Evolutionary conservation across 169 alveolate species (phyloP).

Genomic region (Plasmodium ovale): DNA sequence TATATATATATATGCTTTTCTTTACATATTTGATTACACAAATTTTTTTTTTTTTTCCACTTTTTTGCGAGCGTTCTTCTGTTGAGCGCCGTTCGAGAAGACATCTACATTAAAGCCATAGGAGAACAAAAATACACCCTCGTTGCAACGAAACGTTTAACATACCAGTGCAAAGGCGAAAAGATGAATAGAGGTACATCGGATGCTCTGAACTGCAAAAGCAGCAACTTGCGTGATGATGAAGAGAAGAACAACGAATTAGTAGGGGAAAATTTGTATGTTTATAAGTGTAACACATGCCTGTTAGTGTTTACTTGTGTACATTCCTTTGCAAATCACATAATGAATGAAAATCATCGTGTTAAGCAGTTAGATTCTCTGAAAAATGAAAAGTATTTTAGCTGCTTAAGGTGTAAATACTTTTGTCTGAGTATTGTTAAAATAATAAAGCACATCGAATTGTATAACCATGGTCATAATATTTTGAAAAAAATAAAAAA

Average conservation of each 20-base stretch:
- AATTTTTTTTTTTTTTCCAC: too few species aligned
- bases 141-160: too few species aligned
- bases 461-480: constrained; percentile 64
- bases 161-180: not conserved
- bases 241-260: constrained; percentile 25
- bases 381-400: constrained; percentile 50
- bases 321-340: constrained; percentile 43
- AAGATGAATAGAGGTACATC: not conserved
- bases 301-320: constrained; percentile 64
- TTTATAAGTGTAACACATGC: constrained; percentile 51
- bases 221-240: not conserved
- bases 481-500: constrained; percentile 69
- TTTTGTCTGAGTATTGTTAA: constrained; percentile 59
- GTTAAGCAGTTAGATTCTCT: constrained; percentile 57
- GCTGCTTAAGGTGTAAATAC: constrained; percentile 69
- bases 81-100: too few species aligned
- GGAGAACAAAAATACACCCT: too few species aligned
- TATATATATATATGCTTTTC: too few species aligned
- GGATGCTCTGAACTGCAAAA: constrained; percentile 2
- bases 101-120: too few species aligned
- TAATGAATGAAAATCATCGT: constrained; percentile 45
- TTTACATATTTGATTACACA: too few species aligned
- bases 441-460: constrained; percentile 66
- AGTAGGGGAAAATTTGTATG: constrained; percentile 38
- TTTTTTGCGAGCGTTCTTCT: too few species aligned